Base-by-base conservation (phyloP, 1,284 basidiomycete genomes). In the Cutaneotrichosporon sp. region DNA sequence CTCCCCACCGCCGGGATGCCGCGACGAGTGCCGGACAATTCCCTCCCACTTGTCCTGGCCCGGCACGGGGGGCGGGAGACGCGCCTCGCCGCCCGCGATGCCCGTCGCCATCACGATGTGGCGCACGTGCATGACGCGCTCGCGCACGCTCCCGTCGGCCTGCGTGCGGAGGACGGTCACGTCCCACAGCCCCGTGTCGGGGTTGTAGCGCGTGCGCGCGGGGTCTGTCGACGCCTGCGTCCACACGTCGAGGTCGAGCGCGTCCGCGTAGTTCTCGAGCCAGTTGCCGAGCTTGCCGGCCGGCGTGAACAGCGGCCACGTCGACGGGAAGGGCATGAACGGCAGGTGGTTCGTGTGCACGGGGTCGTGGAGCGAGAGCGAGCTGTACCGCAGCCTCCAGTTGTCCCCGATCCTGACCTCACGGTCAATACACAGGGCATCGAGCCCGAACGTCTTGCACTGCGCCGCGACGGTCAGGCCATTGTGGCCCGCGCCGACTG, bases 181-280 rank as follows among this genome's bases (percentile, higher is more conserved):
- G 38, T 81, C 70, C 87, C 86, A 89, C 61, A 80, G 81, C 16
- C 80, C 74, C 20, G 80, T 82, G 16, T 73, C 69, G n/a, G 77
- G 72, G 67, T 86, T 82, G 66, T 83, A 84, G 4, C 72, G 67
- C 4, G 83, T 81, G n/a, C 73, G 73, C 1, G 72, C 38, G 2
- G 70, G 70, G 50, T 73, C 80, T 7, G 87, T 80, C 3, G 73
- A 82, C 0, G 85, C 81, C 10, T 84, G 83, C 1, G 84, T 85
- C 87, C 88, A 89, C 25, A 87, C 81, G 72, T 87, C 84, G 45
- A 89, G 73, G 66, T 89, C 87, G 69, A 89, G 79, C 1, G 83
- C 74, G 50, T 86, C 82, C 2, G 86, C 87, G 72, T 88, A 89
- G 33, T 76, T 78, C 72, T 89, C 87, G 6, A 89, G 80, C 85